Conservation (phyloP, 306 rosid species). For the Cercis canadensis region DNA sequence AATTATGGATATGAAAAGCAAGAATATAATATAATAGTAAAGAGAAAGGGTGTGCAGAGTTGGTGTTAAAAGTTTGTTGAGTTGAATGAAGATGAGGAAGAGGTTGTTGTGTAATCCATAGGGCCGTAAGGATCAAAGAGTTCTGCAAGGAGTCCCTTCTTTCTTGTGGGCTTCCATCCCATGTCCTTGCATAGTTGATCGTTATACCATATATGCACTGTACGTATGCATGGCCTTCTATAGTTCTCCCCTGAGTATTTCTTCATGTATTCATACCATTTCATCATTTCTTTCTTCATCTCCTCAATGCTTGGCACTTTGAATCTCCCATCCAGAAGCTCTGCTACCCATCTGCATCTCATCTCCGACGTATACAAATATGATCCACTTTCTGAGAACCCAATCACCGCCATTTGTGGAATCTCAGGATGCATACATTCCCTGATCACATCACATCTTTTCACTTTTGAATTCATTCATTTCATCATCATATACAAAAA, state of each 20-base stretch:
- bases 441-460: conserved; percentile 6
- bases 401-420: conserved; percentile 56
- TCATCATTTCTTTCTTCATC: conserved; percentile 59
- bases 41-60: too few relatives aligned
- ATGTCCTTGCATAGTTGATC: conserved; percentile 78
- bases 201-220: conserved; percentile 57
- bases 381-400: conserved; percentile 51
- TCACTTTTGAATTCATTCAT: too few relatives aligned
- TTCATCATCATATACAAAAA: background rate
- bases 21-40: too few relatives aligned
- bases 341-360: conserved; percentile 70
- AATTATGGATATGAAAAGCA: too few relatives aligned
- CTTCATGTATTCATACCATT: conserved; percentile 50
- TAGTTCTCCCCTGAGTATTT: conserved; percentile 47
- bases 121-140: conserved; percentile 72
- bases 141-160: conserved; percentile 64
- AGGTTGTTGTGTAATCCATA: conserved; percentile 40
- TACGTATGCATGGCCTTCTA: conserved; percentile 55
- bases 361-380: conserved; percentile 69
- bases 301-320: conserved; percentile 60
- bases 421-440: conserved; percentile 55
- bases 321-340: conserved; percentile 62
- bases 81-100: too few relatives aligned
- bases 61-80: too few relatives aligned
- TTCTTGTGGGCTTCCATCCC: conserved; percentile 68